A percentile compares a stretch with the other conserved stretches of the same genome.
These are phyloP conservation scores for Suhomyces bokatorum DNA, from an alignment of 1,139 yeast species.

Conservation along the genomic window DNA sequence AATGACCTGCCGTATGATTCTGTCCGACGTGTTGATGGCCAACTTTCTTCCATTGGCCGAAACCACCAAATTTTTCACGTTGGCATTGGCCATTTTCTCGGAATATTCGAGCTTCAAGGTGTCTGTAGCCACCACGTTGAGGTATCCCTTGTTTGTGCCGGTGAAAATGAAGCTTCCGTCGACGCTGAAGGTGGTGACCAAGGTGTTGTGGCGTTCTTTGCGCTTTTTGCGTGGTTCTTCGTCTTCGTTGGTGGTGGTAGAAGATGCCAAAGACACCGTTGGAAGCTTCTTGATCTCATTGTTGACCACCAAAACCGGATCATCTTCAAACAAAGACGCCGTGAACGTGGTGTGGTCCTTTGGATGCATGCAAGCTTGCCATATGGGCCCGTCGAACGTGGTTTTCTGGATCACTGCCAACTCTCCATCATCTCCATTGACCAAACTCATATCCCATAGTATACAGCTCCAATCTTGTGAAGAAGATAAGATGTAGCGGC, in stretches of 20 bases:
- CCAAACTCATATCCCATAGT: conserved; percentile 70
- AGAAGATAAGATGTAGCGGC: conserved; percentile 69
- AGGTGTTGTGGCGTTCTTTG: conserved; percentile 31
- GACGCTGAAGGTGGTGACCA: conserved; percentile 38
- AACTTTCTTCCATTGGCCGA: conserved; percentile 68
- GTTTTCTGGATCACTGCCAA: conserved; percentile 43
- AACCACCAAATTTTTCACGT: conserved; percentile 68
- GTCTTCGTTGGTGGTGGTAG: conserved; percentile 22
- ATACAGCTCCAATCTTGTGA: conserved; percentile 84
- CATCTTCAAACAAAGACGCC: conserved; percentile 53
- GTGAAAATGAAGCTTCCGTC: conserved; percentile 57
- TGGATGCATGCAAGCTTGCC: conserved; percentile 69
- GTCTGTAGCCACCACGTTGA: conserved; percentile 50
- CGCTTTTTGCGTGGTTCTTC: conserved; percentile 21
- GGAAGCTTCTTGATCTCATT: conserved; percentile 9
- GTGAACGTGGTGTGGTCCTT: conserved; percentile 41
- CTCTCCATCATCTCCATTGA: conserved; percentile 30
- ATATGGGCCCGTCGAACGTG: conserved; percentile 67
- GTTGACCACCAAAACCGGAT: conserved; percentile 42
- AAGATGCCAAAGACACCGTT: conserved; percentile 2
- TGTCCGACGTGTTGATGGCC: conserved; percentile 79
- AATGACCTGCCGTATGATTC: conserved; percentile 71
- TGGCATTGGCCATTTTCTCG: conserved; percentile 61
- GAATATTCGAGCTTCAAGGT: conserved; percentile 43
- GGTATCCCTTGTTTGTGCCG: conserved; percentile 82